These are phyloP conservation scores for Mimosa bimucronata DNA, from an alignment of 306 rosid species.

Conservation along the genomic window DNA sequence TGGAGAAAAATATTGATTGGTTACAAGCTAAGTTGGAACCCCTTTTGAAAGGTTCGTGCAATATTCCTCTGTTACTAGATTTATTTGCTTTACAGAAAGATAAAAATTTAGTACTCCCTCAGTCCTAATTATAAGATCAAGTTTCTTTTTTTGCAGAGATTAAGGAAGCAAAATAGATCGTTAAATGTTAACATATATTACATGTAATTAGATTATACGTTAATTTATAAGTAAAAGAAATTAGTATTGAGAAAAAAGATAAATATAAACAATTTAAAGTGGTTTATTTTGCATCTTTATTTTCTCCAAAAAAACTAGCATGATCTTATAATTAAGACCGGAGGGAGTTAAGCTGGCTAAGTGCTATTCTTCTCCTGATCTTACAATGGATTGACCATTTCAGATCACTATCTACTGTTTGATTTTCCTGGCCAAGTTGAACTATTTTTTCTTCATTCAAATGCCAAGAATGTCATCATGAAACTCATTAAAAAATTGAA, in stretches of 20 bases:
- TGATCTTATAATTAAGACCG: too few species aligned
- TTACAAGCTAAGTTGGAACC: conserved; percentile 79
- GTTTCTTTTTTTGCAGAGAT: too few species aligned
- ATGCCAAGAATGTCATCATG: conserved; percentile 78
- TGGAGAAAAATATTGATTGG: conserved; percentile 96
- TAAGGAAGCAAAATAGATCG: too few species aligned
- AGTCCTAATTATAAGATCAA: too few species aligned
- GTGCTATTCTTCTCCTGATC: conserved; percentile 26
- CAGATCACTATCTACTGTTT: conserved; percentile 96
- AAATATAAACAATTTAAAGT: too few species aligned
- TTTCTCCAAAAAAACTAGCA: too few species aligned
- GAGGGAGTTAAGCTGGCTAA: conserved; percentile 31
- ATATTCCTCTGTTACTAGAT: conserved; percentile 30
- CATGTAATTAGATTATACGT: too few species aligned
- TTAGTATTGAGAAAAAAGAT: too few species aligned
- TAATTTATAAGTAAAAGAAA: too few species aligned
- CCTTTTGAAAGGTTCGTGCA: conserved; percentile 76
- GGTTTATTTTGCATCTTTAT: too few species aligned
- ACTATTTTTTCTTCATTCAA: conserved; percentile 85
- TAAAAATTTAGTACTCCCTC: neutral
- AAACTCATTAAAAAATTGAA: conserved; percentile 73
- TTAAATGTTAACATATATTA: too few species aligned
- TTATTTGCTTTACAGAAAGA: conserved; percentile 4
- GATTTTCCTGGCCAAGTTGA: conserved; percentile 99
- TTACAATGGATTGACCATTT: conserved; percentile 43